Conservation (phyloP, 345 rosid species). For the Camelina hispida region DNA sequence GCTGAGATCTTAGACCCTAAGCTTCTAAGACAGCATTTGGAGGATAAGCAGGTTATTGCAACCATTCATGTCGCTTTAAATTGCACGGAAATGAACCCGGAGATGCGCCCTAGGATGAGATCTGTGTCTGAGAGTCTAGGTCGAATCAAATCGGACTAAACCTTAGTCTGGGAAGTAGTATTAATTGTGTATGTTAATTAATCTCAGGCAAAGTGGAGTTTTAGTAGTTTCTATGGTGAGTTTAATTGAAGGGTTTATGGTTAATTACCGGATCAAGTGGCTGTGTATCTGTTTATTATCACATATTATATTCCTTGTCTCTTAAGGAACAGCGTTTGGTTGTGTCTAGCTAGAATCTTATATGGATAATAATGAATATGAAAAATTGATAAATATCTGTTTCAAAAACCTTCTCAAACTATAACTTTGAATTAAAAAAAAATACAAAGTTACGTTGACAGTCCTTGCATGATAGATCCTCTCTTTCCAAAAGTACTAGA, state of each 20-base stretch:
- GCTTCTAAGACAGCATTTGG: conserved; percentile 67
- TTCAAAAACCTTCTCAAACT: conserved; percentile 6
- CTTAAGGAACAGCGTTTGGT: conserved; percentile 16
- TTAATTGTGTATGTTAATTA: conserved; percentile 10
- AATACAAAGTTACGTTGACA: conserved; percentile 6
- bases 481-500: neutral
- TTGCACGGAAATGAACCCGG: conserved; percentile 80
- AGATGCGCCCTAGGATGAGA: conserved; percentile 89
- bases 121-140: conserved; percentile 79
- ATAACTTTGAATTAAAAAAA: neutral
- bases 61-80: conserved; percentile 76
- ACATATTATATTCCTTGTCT: conserved; percentile 27
- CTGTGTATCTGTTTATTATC: neutral
- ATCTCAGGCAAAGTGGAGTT: neutral
- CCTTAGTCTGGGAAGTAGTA: neutral
- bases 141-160: conserved; percentile 52
- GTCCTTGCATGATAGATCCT: conserved; percentile 11
- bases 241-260: neutral
- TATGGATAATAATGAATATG: neutral
- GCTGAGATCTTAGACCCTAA: conserved; percentile 78
- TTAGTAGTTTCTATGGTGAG: neutral
- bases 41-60: conserved; percentile 73
- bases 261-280: neutral
- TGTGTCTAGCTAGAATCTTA: neutral
- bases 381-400: neutral